Evolutionary conservation across 345 rosid species (phyloP).

Genomic region (Gynandropsis gynandra): DNA sequence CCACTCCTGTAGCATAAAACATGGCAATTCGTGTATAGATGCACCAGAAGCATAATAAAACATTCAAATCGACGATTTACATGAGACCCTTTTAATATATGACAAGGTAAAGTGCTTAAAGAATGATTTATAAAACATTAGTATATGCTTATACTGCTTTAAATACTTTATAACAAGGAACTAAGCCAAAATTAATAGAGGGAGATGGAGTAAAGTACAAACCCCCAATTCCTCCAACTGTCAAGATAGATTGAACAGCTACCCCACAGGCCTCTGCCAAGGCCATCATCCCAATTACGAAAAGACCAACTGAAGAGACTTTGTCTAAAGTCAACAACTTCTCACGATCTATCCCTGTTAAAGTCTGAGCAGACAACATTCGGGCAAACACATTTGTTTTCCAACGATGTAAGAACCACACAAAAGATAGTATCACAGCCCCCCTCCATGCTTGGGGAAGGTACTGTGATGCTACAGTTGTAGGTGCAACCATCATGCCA

Average conservation of each 20-base stretch:
- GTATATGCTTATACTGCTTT: slow-evolving; percentile 2
- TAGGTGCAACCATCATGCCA: slow-evolving; percentile 80
- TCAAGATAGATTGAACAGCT: slow-evolving; percentile 86
- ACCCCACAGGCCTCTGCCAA: slow-evolving; percentile 94
- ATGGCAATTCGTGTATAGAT: not conserved
- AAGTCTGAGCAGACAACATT: slow-evolving; percentile 37
- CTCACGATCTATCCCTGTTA: slow-evolving; percentile 48
- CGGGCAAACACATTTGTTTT: slow-evolving; percentile 63
- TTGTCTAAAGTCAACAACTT: slow-evolving; percentile 67
- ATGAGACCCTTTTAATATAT: too few relatives aligned
- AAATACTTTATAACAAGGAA: slow-evolving; percentile 2
- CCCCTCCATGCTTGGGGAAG: slow-evolving; percentile 61
- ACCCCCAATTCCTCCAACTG: slow-evolving; percentile 99
- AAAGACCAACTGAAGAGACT: slow-evolving; percentile 75
- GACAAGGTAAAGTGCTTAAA: not conserved
- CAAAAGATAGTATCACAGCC: slow-evolving; percentile 62
- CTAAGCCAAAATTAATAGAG: slow-evolving; percentile 9
- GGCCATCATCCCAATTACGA: slow-evolving; percentile 70
- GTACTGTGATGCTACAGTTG: slow-evolving; percentile 64
- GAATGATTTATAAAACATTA: not conserved
- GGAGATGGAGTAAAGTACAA: slow-evolving; percentile 5
- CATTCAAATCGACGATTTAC: not conserved
- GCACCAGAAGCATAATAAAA: not conserved
- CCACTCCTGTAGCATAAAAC: slow-evolving; percentile 56
- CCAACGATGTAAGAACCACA: slow-evolving; percentile 91